Base-by-base conservation (phyloP, 305 asterid genomes). In the Fraxinus floribunda region DNA sequence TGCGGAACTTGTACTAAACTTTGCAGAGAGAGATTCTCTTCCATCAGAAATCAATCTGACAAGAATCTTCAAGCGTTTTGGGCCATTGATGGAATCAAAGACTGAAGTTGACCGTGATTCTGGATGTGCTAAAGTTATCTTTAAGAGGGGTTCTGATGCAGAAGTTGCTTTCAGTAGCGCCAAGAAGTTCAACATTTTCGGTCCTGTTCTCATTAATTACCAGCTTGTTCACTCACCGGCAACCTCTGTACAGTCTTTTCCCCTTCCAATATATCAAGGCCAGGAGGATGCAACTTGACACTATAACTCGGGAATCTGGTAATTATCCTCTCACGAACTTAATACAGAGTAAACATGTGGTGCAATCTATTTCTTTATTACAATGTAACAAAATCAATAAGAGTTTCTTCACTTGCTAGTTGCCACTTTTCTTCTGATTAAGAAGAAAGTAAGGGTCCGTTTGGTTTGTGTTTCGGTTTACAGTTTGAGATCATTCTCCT, bases 11-110 rank as follows among this genome's bases (percentile, higher is more conserved):
- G 86, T 93, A 60, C 39, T 96, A 89, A 92, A 85, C 73, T 96
- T 94, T 80, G 88, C 87, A 2, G 93, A 91, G 87, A 91, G 91
- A 68, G 86, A 83, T 22, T 36, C 85, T 80, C 86, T 93, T 52
- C 99, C 99, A 4, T 91, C 98, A 2, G 97, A 92, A 83, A 89
- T 88, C 38, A 91, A 85, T 79, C 91, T 96, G 38, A 96, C 93
- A 82, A 94, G 92, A 89, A 93, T 92, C 86, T 94, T 94, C 68
- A 92, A 97, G 87, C 93, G 99, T 80, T 96, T 96, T 83, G 98
- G 99, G 81, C 88, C 97, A 2, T 76, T 96, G 86, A 91, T 89
- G 95, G 99, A 96, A 86, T 89, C 94, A 18, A 98, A 96, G 88
- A 96, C 99, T 0, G 95, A 92, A 89, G 92, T 96, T 75, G 91